A percentile compares a stretch with the other conserved stretches of the same genome.
These are phyloP conservation scores for Aspergillus eucalypticola DNA, from an alignment of 2,329 filamentous ascomycete species.

Conservation along the genomic window DNA sequence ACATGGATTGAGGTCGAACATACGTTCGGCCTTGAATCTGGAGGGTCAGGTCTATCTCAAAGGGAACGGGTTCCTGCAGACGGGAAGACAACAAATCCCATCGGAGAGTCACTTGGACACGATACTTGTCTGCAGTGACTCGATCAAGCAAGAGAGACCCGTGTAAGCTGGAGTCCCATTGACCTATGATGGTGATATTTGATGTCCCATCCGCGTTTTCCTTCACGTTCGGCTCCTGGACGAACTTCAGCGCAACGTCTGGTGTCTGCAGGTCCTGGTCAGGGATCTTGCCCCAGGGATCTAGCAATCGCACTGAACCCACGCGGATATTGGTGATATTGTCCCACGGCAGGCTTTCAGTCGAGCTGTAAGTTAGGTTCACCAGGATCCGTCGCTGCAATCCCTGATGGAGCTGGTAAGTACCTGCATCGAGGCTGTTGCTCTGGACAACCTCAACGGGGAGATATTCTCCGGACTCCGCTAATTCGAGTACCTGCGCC, in stretches of 20 bases:
- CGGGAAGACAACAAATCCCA: constrained; percentile 86
- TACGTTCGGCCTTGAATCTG: constrained; percentile 84
- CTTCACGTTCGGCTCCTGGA: constrained; percentile 75
- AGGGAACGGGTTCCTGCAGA: constrained; percentile 83
- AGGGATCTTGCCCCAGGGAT: constrained; percentile 80
- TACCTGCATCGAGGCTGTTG: constrained; percentile 79
- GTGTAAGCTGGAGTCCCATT: constrained; percentile 96
- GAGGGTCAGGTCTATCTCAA: constrained; percentile 75
- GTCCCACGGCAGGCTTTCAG: constrained; percentile 84
- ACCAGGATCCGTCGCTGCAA: constrained; percentile 85
- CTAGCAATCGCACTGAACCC: constrained; percentile 78
- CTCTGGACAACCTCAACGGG: constrained; percentile 91
- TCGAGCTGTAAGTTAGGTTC: constrained; percentile 87
- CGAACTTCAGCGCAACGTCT: constrained; percentile 74
- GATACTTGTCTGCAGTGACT: constrained; percentile 87
- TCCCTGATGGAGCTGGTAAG: constrained; percentile 93
- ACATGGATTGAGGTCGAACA: constrained; percentile 81
- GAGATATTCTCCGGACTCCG: constrained; percentile 85
- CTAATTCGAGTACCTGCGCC: constrained; percentile 85
- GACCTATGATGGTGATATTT: constrained; percentile 80
- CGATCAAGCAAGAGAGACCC: constrained; percentile 90
- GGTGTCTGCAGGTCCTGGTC: constrained; percentile 71
- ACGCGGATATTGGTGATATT: constrained; percentile 76
- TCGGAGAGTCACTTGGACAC: constrained; percentile 79
- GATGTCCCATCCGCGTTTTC: constrained; percentile 88